phyloP scores from a whole-genome alignment of 1,139 yeast species.

The Debaryomycetaceae sp. region DNA sequence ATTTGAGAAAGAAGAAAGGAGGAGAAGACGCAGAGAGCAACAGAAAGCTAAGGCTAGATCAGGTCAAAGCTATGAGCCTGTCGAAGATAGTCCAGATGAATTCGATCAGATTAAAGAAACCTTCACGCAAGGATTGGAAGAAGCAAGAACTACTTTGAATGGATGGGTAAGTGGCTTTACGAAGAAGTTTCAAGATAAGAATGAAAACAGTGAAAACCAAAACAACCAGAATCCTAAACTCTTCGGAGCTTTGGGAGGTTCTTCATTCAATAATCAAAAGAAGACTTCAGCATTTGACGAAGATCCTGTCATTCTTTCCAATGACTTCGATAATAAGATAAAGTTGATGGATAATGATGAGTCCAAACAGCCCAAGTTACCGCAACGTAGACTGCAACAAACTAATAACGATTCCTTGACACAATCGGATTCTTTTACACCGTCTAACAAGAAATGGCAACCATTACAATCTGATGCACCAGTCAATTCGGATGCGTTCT shows the following conservation, averaged over 20 bases:
- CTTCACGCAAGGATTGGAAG: slow-evolving; percentile 75
- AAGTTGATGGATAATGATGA: slow-evolving; percentile 45
- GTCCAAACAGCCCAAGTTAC: slow-evolving; percentile 40
- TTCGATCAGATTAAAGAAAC: slow-evolving; percentile 69
- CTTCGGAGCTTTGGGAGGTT: slow-evolving; percentile 49
- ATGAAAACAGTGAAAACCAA: background rate
- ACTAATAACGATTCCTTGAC: slow-evolving; percentile 4
- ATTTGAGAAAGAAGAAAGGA: slow-evolving; percentile 48
- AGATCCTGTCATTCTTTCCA: slow-evolving; percentile 49
- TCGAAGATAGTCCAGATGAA: slow-evolving; percentile 59
- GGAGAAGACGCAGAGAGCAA: slow-evolving; percentile 18
- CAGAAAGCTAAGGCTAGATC: slow-evolving; percentile 15
- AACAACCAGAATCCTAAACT: slow-evolving; percentile 29
- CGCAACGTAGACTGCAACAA: slow-evolving; percentile 16
- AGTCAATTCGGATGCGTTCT: slow-evolving; percentile 65
- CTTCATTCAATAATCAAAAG: slow-evolving; percentile 28
- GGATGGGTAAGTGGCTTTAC: slow-evolving; percentile 79
- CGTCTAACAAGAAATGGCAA: slow-evolving; percentile 51
- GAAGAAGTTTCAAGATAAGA: slow-evolving; percentile 41
- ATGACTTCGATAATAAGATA: slow-evolving; percentile 56
- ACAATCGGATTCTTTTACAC: slow-evolving; percentile 7
- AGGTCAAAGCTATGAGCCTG: slow-evolving; percentile 23
- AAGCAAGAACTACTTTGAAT: slow-evolving; percentile 74
- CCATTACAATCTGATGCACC: slow-evolving; percentile 57
- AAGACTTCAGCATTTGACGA: slow-evolving; percentile 45